Evolutionary conservation across 2,329 filamentous ascomycete species (phyloP), one percentile per base, ranked within the genome.

Genomic region (Fusarium graminum): DNA sequence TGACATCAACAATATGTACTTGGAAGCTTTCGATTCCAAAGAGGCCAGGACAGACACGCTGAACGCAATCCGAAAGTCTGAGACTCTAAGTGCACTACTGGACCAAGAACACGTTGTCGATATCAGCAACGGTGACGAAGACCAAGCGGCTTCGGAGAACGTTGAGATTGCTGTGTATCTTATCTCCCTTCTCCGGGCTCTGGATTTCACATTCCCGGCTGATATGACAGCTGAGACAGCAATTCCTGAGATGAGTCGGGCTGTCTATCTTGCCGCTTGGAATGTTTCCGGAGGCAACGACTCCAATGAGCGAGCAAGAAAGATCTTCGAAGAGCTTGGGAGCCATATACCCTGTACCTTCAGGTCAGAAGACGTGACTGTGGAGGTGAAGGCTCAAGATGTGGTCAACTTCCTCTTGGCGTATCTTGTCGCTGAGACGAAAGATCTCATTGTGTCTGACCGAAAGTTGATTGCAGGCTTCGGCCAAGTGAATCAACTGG

Each of bases 181-280:
- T 4, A 10, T 51, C 6, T 36, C 25, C 0, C 29, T 42, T 7
- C 45, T 55, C 2, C 38, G 29, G 3, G 6, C 38, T 9, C 8
- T 52, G 2, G 52, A 45, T 2, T 55, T 55, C 6, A 16, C 1
- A 9, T 55, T 55, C 11, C 45, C 52, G 6, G 10, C 22, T 2
- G 45, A 52, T 3, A 42, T 55, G 45, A 55, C 36, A 10, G 16
- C 13, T 4, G 52, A 52, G 28, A 55, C 52, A 7, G 36, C 45
- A 3, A n/a, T 42, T 2, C 30, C 52, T 7, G 38, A 55, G 4
- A 55, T 55, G 38, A 29, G 22, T 7, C 52, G 45, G 1, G 32
- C 36, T 4, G 52, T 55, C 4, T 52, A 52, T 42, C 45, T 55
- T 5, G 10, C 45, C 22, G n/a, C 36, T 4, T 41, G 29, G n/a